phyloP scores from a whole-genome alignment of 768 basidiomycete species.

The Trametes meyenii region DNA sequence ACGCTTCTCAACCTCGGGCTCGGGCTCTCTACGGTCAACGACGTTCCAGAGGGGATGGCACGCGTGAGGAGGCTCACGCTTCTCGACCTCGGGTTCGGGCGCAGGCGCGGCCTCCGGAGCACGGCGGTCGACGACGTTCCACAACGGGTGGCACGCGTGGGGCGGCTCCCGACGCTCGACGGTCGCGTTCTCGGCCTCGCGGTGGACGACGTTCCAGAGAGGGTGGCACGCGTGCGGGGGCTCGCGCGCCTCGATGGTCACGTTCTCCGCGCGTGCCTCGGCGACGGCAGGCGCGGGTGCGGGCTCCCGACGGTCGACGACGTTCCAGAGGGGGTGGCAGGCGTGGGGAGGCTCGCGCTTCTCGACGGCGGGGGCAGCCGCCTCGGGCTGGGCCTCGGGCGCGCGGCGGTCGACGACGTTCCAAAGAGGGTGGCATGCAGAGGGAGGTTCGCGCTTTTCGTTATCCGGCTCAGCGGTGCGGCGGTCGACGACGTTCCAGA shows the following conservation, averaged over 20 bases:
- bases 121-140: not conserved
- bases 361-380: not conserved
- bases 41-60: not conserved
- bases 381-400: not conserved
- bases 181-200: too few species aligned
- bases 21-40: not conserved
- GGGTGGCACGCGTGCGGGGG: not conserved
- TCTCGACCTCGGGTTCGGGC: not conserved
- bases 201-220: not conserved
- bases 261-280: not conserved
- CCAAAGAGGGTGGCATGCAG: too few species aligned
- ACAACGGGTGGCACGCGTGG: too few species aligned
- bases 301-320: not conserved
- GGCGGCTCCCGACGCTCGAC: too few species aligned
- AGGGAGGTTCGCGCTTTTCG: too few species aligned
- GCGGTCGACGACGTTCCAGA: too few species aligned
- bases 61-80: not conserved
- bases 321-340: too few species aligned
- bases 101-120: not conserved
- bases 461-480: too few species aligned
- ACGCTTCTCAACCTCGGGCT: not conserved
- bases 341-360: too few species aligned
- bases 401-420: not conserved
- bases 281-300: not conserved
- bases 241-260: not conserved